Base-by-base conservation (phyloP, 2,329 filamentous ascomycete genomes). In the Ceratocystis papillata region DNA sequence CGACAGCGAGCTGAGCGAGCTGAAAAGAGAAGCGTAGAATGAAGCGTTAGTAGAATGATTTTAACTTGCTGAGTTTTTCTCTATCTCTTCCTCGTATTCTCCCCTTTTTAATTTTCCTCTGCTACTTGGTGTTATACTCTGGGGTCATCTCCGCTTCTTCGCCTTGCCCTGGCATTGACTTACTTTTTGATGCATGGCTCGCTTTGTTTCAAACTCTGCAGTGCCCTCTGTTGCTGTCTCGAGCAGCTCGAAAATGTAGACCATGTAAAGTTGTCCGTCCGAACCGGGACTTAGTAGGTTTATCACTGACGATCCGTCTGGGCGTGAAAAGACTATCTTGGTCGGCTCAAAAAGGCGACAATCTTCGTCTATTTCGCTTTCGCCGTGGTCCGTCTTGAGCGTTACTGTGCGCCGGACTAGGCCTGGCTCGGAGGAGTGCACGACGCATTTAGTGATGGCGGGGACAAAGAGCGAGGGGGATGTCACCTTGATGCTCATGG, bases 171-270 rank as follows among this genome's bases (percentile, higher is more conserved):
- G 48, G 37, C 37, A 7, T 37, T 64, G n/a, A 67, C 70, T 69
- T 60, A 72, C 73, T 69, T 71, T 67, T 62, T 70, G 68, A 63
- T 71, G 70, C 65, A 22, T 59, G 4, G 57, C 71, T 69, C 70
- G 66, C 62, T 71, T 63, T 41, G 63, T 68, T 60, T 44, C 50
- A 20, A 68, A 70, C 37, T 70, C 70, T 22, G 70, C 69, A 33
- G 69, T 70, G 48, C 71, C 72, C 60, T 64, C 66, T 59, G 63
- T 69, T 1, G 66, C 70, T 6, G 69, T 63, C 64, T 72, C 67
- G 63, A 69, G 69, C 73, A 74, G 73, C 30, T 72, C 70, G 69
- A 76, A 76, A 1, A 71, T 68, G 67, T 73, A 75, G 12, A 74
- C 75, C 69, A 76, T 67, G 59, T 69, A 73, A 41, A 75, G 60